Conservation (phyloP, 1,139 yeast species). For the Sugiyamaella sp. region DNA sequence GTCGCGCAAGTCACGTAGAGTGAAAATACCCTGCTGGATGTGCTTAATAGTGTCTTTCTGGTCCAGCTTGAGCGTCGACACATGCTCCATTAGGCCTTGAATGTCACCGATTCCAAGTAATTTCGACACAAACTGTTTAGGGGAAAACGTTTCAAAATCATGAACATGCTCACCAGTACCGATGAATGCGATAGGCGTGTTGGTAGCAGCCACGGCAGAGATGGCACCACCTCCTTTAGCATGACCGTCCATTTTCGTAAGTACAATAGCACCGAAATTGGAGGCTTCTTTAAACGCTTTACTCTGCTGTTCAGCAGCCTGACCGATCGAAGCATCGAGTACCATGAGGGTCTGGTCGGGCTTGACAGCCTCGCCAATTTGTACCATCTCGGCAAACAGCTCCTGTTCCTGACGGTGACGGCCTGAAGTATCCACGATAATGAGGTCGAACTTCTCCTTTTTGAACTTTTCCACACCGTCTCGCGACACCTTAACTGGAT, state of each 20-base stretch:
- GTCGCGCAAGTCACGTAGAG: constrained; percentile 87
- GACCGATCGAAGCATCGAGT: constrained; percentile 96
- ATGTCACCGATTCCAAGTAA: constrained; percentile 94
- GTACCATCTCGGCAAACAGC: constrained; percentile 91
- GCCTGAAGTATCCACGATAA: constrained; percentile 97
- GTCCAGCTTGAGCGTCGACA: constrained; percentile 83
- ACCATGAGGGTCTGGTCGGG: constrained; percentile 98
- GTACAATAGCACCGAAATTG: constrained; percentile 90
- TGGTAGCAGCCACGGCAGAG: constrained; percentile 96
- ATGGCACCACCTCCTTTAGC: constrained; percentile 99
- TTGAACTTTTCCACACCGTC: constrained; percentile 94
- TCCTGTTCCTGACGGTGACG: constrained; percentile 96
- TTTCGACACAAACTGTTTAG: constrained; percentile 85
- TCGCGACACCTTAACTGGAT: constrained; percentile 88
- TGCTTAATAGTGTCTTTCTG: constrained; percentile 92
- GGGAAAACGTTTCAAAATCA: constrained; percentile 90
- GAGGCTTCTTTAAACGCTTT: constrained; percentile 91
- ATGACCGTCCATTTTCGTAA: constrained; percentile 98
- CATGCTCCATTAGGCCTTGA: constrained; percentile 92
- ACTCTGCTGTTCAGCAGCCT: constrained; percentile 96
- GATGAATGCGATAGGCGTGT: constrained; percentile 93
- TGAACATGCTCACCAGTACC: constrained; percentile 98
- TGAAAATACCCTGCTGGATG: constrained; percentile 92
- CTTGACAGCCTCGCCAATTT: constrained; percentile 79
- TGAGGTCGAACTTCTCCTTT: constrained; percentile 87